Conservation (phyloP, 2,329 filamentous ascomycete species). For the Hysterium pulicare region DNA sequence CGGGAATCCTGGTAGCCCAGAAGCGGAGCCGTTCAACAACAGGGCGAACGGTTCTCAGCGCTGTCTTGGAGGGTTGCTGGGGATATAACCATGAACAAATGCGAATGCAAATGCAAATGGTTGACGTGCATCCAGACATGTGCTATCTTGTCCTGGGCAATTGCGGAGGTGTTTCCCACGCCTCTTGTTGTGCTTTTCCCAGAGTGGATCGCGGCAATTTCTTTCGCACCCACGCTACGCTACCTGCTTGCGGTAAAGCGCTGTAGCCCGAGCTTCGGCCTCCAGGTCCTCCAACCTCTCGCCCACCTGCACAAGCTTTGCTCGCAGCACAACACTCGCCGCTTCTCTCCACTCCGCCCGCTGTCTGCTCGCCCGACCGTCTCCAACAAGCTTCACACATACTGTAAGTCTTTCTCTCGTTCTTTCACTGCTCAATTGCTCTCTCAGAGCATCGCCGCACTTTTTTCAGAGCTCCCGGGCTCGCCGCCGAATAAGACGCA, state of each 20-base stretch:
- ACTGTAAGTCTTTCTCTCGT: conserved; percentile 27
- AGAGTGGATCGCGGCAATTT: conserved; percentile 1
- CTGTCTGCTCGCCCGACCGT: not conserved
- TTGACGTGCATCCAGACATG: too few relatives aligned
- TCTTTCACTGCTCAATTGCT: conserved; percentile 19
- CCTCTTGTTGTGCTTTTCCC: too few relatives aligned
- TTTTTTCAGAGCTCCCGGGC: conserved; percentile 17
- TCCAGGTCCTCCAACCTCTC: not conserved
- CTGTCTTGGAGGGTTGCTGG: too few relatives aligned
- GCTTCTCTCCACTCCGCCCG: not conserved
- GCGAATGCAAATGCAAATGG: too few relatives aligned
- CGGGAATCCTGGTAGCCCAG: too few relatives aligned
- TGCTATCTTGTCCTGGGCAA: too few relatives aligned
- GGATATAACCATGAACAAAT: too few relatives aligned
- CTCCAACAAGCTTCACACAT: conserved; percentile 14
- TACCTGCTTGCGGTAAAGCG: not conserved
- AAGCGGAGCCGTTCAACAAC: too few relatives aligned
- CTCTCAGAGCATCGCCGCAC: conserved; percentile 23
- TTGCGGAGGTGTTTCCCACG: too few relatives aligned
- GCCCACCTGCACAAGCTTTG: not conserved
- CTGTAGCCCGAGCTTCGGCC: not conserved
- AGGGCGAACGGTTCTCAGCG: too few relatives aligned
- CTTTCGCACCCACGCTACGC: not conserved
- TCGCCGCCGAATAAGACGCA: conserved; percentile 3
- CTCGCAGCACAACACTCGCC: not conserved